A percentile compares a stretch with the other conserved stretches of the same genome.
Evolutionary conservation across 441 rosid species (phyloP).

Genomic region (Arabidopsis hybrid): DNA sequence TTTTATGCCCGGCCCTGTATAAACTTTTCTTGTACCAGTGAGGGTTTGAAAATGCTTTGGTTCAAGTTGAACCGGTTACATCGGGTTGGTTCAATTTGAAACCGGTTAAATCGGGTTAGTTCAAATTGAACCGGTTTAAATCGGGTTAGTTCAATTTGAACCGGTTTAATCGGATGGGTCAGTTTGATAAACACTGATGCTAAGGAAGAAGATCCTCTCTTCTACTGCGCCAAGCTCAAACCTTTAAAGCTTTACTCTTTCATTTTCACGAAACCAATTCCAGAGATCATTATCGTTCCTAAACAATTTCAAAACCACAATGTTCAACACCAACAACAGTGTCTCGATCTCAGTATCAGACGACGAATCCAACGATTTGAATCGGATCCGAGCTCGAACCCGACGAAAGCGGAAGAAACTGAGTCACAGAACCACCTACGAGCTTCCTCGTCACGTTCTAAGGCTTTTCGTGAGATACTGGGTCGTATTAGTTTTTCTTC

Average conservation of each 20-base stretch:
- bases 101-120: too few relatives aligned
- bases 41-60: too few relatives aligned
- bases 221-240: background rate
- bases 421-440: constrained; percentile 49
- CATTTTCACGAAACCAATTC: background rate
- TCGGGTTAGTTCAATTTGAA: too few relatives aligned
- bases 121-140: too few relatives aligned
- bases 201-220: too few relatives aligned
- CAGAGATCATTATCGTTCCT: background rate
- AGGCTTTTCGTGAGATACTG: constrained; percentile 70
- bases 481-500: constrained; percentile 64
- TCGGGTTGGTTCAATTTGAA: too few relatives aligned
- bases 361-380: constrained; percentile 74
- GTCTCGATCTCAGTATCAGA: constrained; percentile 78
- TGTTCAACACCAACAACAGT: constrained; percentile 56
- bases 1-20: too few relatives aligned
- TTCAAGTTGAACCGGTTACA: too few relatives aligned
- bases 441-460: constrained; percentile 55
- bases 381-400: constrained; percentile 70
- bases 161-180: too few relatives aligned
- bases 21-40: too few relatives aligned
- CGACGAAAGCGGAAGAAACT: constrained; percentile 81
- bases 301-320: constrained; percentile 15
- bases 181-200: too few relatives aligned
- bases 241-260: background rate